Base-by-base conservation (phyloP, 2,329 filamentous ascomycete genomes). In the Colletotrichum ledebouriae region DNA sequence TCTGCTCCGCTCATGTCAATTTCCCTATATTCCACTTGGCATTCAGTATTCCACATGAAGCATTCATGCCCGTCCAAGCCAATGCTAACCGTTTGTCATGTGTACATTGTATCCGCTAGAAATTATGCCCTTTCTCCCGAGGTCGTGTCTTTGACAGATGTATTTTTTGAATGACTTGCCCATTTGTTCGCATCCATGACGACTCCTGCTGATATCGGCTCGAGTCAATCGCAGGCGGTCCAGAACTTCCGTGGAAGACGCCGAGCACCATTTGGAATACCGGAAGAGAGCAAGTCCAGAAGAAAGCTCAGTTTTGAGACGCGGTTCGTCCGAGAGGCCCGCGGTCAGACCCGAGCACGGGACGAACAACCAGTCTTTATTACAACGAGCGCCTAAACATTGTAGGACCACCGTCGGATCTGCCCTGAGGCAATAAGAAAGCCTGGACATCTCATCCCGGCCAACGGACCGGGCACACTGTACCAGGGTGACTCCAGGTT, bases 221-320 rank as follows among this genome's bases (percentile, higher is more conserved):
- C 39, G 39, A 62, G 49, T 34, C 50, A 33, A n/a, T 12, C 39
- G 12, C 11, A 37, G n/a, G n/a, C 20, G 50, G 25, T n/a, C 37
- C 52, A 58, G 44, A 44, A 63, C 22, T 39, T 46, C 63, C 44
- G 39, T 60, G 47, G 59, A 57, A 67, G 37, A 13, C 29, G 46
- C 41, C 66, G 42, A 55, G 17, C 33, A 20, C 41, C n/a, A 42
- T 17, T 15, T 25, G 25, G 34, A 41, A 56, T 59, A 42, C 61
- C 41, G 34, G 47, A 37, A 22, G 34, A 41, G 41, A 42, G 41
- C 39, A 20, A 17, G 37, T 17, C 59, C 53, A 42, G 62, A 47
- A 20, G 62, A 66, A 56, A 37, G 15, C 34, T 56, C 49, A 25
- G 20, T 17, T 47, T 66, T 57, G 44, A 50, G 49, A 29, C 42